These are phyloP conservation scores for Tetrahymena malaccensis DNA, from an alignment of 73 alveolate genomes.

Conservation along the genomic window DNA sequence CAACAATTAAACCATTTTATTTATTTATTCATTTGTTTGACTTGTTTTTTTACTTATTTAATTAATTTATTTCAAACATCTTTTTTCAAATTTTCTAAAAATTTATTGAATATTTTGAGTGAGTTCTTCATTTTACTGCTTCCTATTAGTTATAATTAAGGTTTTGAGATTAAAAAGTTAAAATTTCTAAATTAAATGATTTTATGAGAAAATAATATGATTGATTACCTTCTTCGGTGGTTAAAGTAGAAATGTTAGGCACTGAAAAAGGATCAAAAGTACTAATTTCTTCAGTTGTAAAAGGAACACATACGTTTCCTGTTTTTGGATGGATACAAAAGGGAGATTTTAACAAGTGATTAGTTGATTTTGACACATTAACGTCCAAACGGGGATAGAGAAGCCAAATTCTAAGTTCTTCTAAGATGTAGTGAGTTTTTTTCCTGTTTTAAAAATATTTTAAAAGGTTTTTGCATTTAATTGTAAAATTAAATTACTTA, in stretches of 20 bases:
- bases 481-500: background rate
- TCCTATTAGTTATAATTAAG: background rate
- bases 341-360: slow-evolving; percentile 94
- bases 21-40: background rate
- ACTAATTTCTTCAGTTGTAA: slow-evolving; percentile 46
- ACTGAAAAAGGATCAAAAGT: slow-evolving; percentile 49
- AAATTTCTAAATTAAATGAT: background rate
- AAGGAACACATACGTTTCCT: slow-evolving; percentile 78
- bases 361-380: slow-evolving; percentile 87
- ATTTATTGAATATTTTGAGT: background rate
- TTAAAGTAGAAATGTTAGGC: slow-evolving; percentile 30
- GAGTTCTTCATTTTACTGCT: background rate
- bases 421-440: background rate
- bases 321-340: slow-evolving; percentile 97
- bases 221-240: background rate
- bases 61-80: background rate
- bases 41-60: background rate
- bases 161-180: too few species aligned
- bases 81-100: background rate
- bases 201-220: background rate
- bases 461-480: too few species aligned
- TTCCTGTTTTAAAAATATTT: background rate
- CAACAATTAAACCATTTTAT: background rate
- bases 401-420: slow-evolving; percentile 4
- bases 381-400: slow-evolving; percentile 95